Base-by-base conservation (phyloP, 1,284 basidiomycete species). In the Cryptococcus wingfieldii region DNA sequence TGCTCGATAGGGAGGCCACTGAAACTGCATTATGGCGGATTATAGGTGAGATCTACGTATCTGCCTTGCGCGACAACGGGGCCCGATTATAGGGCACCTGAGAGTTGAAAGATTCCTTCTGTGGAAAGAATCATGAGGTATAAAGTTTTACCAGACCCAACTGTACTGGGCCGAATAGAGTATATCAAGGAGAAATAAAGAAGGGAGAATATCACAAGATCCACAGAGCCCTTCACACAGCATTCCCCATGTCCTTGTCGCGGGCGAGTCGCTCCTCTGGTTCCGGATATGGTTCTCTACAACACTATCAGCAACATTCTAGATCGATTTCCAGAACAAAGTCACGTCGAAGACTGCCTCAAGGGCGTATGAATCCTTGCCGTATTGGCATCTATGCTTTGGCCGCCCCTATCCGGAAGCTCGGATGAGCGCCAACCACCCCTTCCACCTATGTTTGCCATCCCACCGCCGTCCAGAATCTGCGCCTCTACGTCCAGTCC, bases 391-490 rank as follows among this genome's bases (percentile, higher is more conserved):
- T 60, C 59, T 27, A 54, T 18, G 47, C 55, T 54, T 18, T 38
- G 46, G 28, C 49, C 42, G 34, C 51, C 52, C 18, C 42, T 38
- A 42, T 59, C 56, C 16, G 25, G 6, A 7, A 58, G 38, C 41
- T 60, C 39, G 9, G 47, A 53, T 6, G 43, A 52, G 23, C 51
- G 46, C 49, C 62, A 57, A 14, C 53, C 47, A 9, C 65, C 72
- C 48, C 70, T 53, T 3, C 64, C 65, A 2, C 67, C 64, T 38
- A 74, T 45, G 31, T 71, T 69, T 5, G 70, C 73, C 59, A 77
- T 65, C 2, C 77, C 77, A 2, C 77, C 77, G 13, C 76, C 77
- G 53, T 78, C 71, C 44, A 75, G 64, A 12, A 78, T 77, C 47
- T 75, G 72, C 8, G 60, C 70, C 60, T 78, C 77, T 23, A 78